Evolutionary conservation across 805 yeast species (phyloP).

Genomic region (Starmerella apicola): DNA sequence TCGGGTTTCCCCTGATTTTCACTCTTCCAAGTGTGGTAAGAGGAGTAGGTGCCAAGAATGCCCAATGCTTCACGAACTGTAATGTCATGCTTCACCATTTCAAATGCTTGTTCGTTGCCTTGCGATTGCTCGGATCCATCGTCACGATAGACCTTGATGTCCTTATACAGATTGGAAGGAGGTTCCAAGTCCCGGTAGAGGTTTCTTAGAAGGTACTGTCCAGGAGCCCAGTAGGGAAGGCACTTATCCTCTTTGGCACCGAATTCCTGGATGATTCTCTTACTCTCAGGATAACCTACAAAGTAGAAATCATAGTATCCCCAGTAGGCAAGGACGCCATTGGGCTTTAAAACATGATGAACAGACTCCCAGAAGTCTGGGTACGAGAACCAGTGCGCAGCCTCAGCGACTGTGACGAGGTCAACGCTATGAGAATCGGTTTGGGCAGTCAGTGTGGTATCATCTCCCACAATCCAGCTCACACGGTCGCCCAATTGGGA

Average conservation of each 20-base stretch:
- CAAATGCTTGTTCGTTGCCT: conserved; percentile 23
- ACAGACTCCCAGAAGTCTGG: conserved; percentile 40
- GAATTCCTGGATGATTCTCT: conserved; percentile 39
- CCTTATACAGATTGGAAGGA: conserved; percentile 34
- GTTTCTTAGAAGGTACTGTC: conserved; percentile 43
- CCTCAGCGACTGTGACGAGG: conserved; percentile 64
- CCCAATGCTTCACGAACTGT: conserved; percentile 37
- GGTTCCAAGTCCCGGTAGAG: conserved; percentile 35
- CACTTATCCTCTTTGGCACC: conserved; percentile 35
- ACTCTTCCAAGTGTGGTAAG: conserved; percentile 49
- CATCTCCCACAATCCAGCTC: conserved; percentile 18
- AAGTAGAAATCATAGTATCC: conserved; percentile 65
- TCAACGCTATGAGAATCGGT: conserved; percentile 37
- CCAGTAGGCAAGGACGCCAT: conserved; percentile 68
- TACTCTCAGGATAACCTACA: conserved; percentile 39
- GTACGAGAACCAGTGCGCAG: conserved; percentile 73
- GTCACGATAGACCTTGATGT: conserved; percentile 18
- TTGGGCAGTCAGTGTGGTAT: conserved; percentile 18
- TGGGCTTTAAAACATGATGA: conserved; percentile 38
- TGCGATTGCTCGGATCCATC: background rate
- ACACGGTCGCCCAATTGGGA: conserved; percentile 1
- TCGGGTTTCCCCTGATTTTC: conserved; percentile 33
- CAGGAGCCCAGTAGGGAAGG: conserved; percentile 77
- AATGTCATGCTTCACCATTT: conserved; percentile 15
- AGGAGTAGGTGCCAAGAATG: conserved; percentile 59